Percentiles rank a stretch among this genome's conserved stretches.
These are phyloP conservation scores for Saturnispora zaruensis DNA, from an alignment of 805 yeast genomes.

Conservation along the genomic window DNA sequence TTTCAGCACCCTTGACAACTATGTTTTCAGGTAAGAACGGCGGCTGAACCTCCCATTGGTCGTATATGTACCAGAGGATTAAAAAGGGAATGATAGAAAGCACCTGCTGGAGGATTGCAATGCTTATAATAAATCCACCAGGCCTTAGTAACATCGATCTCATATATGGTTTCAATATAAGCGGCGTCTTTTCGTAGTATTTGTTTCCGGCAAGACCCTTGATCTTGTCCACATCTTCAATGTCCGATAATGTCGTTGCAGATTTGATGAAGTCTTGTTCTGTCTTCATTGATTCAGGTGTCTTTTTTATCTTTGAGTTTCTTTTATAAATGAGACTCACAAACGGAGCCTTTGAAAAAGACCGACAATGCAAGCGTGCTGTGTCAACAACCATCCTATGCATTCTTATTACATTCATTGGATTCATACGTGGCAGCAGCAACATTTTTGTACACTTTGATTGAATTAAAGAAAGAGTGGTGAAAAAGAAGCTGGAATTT, in stretches of 20 bases:
- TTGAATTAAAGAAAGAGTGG: background rate
- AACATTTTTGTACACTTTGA: background rate
- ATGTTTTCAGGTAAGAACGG: slow-evolving; percentile 43
- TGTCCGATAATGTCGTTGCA: slow-evolving; percentile 15
- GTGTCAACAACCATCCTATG: no score
- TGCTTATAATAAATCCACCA: slow-evolving; percentile 35
- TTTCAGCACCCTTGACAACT: slow-evolving; percentile 37
- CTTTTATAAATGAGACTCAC: slow-evolving; percentile 18
- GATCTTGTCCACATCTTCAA: slow-evolving; percentile 19
- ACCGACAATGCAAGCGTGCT: no score
- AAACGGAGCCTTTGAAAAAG: background rate
- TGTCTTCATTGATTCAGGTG: slow-evolving; percentile 14
- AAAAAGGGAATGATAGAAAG: slow-evolving; percentile 46
- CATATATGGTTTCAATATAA: slow-evolving; percentile 27
- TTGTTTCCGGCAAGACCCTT: slow-evolving; percentile 23
- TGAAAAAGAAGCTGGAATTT: background rate
- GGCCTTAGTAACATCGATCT: slow-evolving; percentile 26
- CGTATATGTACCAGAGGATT: slow-evolving; percentile 42
- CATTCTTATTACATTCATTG: background rate
- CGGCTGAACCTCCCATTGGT: slow-evolving; percentile 36
- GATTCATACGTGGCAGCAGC: background rate
- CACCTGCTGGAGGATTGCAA: slow-evolving; percentile 43
- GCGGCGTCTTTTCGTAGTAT: slow-evolving; percentile 26
- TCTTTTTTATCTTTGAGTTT: slow-evolving; percentile 11
- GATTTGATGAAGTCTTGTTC: slow-evolving; percentile 8